Evolutionary conservation across 1,139 yeast genomes (phyloP), one percentile per base, ranked within the genome.

Genomic region (Arxiozyma slooffiae): DNA sequence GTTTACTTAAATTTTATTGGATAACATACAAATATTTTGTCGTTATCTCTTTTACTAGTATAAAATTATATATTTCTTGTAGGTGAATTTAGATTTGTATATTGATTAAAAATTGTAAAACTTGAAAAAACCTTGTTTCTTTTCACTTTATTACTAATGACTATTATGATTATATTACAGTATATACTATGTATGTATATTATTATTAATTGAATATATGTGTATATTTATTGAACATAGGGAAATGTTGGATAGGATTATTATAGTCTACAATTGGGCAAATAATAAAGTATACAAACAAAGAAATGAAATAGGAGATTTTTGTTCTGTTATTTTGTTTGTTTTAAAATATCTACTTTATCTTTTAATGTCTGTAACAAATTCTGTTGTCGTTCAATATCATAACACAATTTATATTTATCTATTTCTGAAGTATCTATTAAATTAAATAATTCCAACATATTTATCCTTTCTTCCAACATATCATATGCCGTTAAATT

Each of bases 401-500:
- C 34, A 17, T 22, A 7, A 57, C 50, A 34, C 48, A 42, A 17
- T 34, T 42, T 47, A 39, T 50, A 57, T 41, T 60, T 55, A 39
- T 59, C 59, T 14, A 57, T 42, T 41, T 58, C 61, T 16, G 48
- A 21, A 11, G 48, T 45, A 48, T 64, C 67, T 22, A 57, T 52
- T 34, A 63, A 48, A 39, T 62, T 55, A 50, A 64, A 63, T 46
- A 64, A 49, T 50, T 64, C 68, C 37, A 60, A 55, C 55, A 64
- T 55, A 40, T 56, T 61, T 49, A 63, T 67, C 18, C 67, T 53
- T 26, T 60, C 59, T 14, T 57, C 41, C 39, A 64, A 51, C 41
- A 63, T 53, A 49, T 63, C 60, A 46, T 62, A 58, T 3, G 68
- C 68, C 1, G 67, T 62, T 38, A 64, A 47, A 1, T 63, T 60